These are phyloP conservation scores for Malassezia caprae DNA, from an alignment of 1,284 basidiomycete genomes.

Conservation along the genomic window DNA sequence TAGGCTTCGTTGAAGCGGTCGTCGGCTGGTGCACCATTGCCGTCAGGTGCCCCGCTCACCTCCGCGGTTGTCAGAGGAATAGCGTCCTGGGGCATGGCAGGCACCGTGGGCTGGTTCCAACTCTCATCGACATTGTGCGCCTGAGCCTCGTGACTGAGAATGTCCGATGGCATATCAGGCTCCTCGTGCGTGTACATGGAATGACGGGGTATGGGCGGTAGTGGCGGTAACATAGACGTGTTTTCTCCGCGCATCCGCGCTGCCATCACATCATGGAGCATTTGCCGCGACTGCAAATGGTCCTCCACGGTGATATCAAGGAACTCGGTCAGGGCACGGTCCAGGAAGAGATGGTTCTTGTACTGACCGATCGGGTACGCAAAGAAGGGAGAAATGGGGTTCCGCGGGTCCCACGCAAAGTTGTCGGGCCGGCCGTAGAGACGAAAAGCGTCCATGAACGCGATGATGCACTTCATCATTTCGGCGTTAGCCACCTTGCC, in stretches of 20 bases:
- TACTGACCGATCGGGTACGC: conserved; percentile 49
- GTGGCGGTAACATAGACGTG: conserved; percentile 39
- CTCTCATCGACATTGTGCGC: not conserved
- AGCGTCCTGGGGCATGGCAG: not conserved
- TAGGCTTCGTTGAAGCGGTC: not conserved
- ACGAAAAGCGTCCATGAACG: conserved; percentile 48
- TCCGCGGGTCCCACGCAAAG: conserved; percentile 42
- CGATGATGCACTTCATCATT: conserved; percentile 86
- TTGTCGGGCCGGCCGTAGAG: conserved; percentile 39
- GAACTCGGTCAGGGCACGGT: conserved; percentile 68
- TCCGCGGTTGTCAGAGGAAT: not conserved
- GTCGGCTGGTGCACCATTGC: not conserved
- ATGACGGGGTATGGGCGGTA: conserved; percentile 17
- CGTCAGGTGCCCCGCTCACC: not conserved
- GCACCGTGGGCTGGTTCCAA: not conserved
- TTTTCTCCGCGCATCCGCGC: conserved; percentile 44
- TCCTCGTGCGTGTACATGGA: not conserved
- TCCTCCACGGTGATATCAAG: conserved; percentile 67
- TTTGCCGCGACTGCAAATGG: conserved; percentile 31
- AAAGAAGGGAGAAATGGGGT: conserved; percentile 51
- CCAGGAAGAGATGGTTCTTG: conserved; percentile 66
- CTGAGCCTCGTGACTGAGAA: not conserved
- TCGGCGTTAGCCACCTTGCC: conserved; percentile 53
- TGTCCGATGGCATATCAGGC: not conserved
- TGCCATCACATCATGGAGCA: conserved; percentile 44